phyloP scores from a whole-genome alignment of 768 basidiomycete species.

The Gyrodon lividus region DNA sequence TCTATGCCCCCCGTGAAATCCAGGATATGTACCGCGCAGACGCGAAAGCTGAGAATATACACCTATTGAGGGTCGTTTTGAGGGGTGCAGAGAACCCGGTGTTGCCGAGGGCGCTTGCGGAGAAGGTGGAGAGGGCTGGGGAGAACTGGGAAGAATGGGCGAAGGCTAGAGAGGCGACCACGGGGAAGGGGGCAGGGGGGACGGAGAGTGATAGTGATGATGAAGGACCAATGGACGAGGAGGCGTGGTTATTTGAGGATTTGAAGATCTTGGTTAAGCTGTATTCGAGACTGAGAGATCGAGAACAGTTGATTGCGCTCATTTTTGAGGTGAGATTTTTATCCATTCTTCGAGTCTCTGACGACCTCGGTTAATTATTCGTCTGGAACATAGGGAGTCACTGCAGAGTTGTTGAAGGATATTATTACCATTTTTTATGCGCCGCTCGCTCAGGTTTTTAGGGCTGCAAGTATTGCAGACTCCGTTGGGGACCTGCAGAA shows the following conservation, averaged over 20 bases:
- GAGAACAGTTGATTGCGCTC: slow-evolving; percentile 87
- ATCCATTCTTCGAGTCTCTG: neutral
- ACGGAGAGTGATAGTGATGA: slow-evolving; percentile 82
- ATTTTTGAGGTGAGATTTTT: slow-evolving; percentile 84
- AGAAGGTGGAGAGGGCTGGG: slow-evolving; percentile 74
- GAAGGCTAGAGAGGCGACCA: slow-evolving; percentile 46
- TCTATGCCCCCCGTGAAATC: slow-evolving; percentile 84
- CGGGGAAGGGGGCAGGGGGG: neutral
- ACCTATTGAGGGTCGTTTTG: slow-evolving; percentile 77
- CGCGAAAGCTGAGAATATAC: slow-evolving; percentile 71
- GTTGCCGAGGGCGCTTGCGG: slow-evolving; percentile 75
- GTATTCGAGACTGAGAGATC: slow-evolving; percentile 77
- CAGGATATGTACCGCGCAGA: slow-evolving; percentile 80
- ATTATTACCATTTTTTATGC: slow-evolving; percentile 99
- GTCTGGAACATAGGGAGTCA: slow-evolving; percentile 65
- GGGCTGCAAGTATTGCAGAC: slow-evolving; percentile 95
- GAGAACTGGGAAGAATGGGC: slow-evolving; percentile 78
- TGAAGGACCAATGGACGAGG: slow-evolving; percentile 89
- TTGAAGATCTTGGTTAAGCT: slow-evolving; percentile 75
- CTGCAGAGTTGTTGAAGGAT: slow-evolving; percentile 93
- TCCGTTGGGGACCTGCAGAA: slow-evolving; percentile 88
- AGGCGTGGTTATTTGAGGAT: slow-evolving; percentile 96
- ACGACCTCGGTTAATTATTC: slow-evolving; percentile 1
- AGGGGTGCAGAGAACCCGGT: slow-evolving; percentile 75
- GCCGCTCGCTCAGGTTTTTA: slow-evolving; percentile 94